A percentile compares a stretch with the other conserved stretches of the same genome.
Evolutionary conservation across 495 filamentous ascomycete species (phyloP).

Genomic region (Daldinia bambusicola): DNA sequence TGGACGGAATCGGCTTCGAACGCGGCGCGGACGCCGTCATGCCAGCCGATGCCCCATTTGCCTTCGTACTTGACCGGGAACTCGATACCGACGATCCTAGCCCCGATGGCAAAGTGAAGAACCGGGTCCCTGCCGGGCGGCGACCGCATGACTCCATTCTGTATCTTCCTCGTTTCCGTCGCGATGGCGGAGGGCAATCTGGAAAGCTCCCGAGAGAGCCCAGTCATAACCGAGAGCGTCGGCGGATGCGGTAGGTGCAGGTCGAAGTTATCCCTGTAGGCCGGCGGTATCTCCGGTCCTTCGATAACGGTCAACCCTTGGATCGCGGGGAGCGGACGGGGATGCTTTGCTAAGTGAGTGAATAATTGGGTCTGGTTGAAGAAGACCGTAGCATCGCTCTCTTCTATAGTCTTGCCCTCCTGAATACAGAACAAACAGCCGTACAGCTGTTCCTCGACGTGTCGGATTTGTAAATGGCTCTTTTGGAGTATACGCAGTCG

Average conservation of each 20-base stretch:
- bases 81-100: slow-evolving; percentile 57
- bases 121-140: slow-evolving; percentile 52
- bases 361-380: slow-evolving; percentile 53
- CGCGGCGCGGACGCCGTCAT: slow-evolving; percentile 54
- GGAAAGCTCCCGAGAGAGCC: slow-evolving; percentile 45
- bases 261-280: slow-evolving; percentile 56
- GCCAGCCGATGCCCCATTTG: slow-evolving; percentile 61
- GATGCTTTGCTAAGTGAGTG: slow-evolving; percentile 54
- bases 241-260: slow-evolving; percentile 55
- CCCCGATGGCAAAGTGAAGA: slow-evolving; percentile 56
- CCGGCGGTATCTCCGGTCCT: slow-evolving; percentile 29
- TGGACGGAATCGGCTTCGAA: slow-evolving; percentile 55
- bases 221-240: slow-evolving; percentile 42
- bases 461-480: slow-evolving; percentile 52
- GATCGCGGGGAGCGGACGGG: slow-evolving; percentile 54
- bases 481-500: slow-evolving; percentile 57
- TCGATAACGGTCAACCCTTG: slow-evolving; percentile 55
- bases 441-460: slow-evolving; percentile 53
- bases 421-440: slow-evolving; percentile 56
- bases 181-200: slow-evolving; percentile 52
- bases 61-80: slow-evolving; percentile 57
- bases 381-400: slow-evolving; percentile 58
- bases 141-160: slow-evolving; percentile 46
- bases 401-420: slow-evolving; percentile 48
- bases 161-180: slow-evolving; percentile 45